Evolutionary conservation across 176 grass and related monocot genomes (phyloP), one percentile per base, ranked within the genome.

Genomic region (Melocanna baccifera): DNA sequence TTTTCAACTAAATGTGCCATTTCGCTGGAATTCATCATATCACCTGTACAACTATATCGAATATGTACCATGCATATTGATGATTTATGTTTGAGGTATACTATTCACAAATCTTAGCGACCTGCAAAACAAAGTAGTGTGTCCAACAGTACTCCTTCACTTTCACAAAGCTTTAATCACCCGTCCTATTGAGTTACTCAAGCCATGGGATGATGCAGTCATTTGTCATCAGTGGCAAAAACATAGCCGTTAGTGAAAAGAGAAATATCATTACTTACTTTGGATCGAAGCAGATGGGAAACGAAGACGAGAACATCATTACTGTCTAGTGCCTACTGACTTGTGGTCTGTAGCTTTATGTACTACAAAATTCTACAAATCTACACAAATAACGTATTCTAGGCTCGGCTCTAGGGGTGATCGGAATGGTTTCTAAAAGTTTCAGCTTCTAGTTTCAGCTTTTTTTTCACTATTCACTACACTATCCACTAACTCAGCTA

Each of bases 221-320:
- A 68, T 69, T 28, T 70, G 79, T 69, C 70, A 73, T 66, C 18
- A 79, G 47, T 79, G 68, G 10, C n/a, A 1, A 20, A 29, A 66
- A 57, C 28, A 84, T 88, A 84, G 48, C 81, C 87, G 81, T 73
- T 88, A 58, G n/a, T 79, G 28, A 68, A 61, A 72, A 75, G 29
- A 85, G 14, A 23, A 12, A n/a, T 30, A 80, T 75, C 7, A 75
- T 89, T 74, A 34, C 73, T 69, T 42, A 26, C 87, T 70, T 88
- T 83, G 68, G 64, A n/a, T 69, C 29, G 22, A 51, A 47, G 7
- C 2, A 4, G 78, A 37, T 26, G 16, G 34, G 43, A 9, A 47
- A 65, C 30, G 59, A 65, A 65, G 76, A 65, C 43, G 41, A 46
- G 4, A 79, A 22, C 39, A 63, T 63, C 40, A 71, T 71, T 62